phyloP scores from a whole-genome alignment of 73 alveolate genomes.

The Paramecium tetraurelia region DNA sequence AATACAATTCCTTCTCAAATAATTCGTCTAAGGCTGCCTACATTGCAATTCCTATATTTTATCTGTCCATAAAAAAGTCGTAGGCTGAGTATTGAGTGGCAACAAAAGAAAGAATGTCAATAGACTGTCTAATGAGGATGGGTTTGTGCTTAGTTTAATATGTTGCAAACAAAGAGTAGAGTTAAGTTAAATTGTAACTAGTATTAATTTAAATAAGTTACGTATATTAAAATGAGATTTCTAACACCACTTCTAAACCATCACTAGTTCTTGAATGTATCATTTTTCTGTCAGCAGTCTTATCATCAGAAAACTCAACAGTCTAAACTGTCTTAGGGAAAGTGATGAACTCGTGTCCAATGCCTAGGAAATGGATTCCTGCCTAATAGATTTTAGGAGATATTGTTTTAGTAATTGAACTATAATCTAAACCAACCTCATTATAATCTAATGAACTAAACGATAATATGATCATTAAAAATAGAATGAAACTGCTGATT shows the following conservation, averaged over 20 bases:
- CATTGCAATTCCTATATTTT: conserved; percentile 82
- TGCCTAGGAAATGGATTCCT: conserved; percentile 94
- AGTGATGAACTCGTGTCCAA: conserved; percentile 90
- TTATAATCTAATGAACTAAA: conserved; percentile 89
- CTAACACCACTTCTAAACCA: conserved; percentile 94
- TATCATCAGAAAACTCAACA: conserved; percentile 83
- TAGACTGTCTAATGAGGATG: conserved; percentile 82
- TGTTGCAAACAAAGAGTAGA: conserved; percentile 84
- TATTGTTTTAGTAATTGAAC: conserved; percentile 86
- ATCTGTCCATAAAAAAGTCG: conserved; percentile 86
- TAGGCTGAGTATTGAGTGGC: conserved; percentile 95
- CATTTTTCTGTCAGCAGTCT: conserved; percentile 82
- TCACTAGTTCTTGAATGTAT: conserved; percentile 92
- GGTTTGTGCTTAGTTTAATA: conserved; percentile 81
- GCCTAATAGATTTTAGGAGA: conserved; percentile 78
- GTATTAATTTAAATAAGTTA: not conserved
- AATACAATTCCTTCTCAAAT: conserved; percentile 70
- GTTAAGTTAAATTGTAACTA: conserved; percentile 65
- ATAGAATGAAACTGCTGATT: not conserved
- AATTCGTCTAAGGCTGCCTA: conserved; percentile 73
- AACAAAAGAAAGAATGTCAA: conserved; percentile 85
- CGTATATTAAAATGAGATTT: conserved; percentile 89
- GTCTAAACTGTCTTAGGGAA: conserved; percentile 95
- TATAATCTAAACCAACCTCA: conserved; percentile 94
- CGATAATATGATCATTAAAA: conserved; percentile 59